Evolutionary conservation across 257 asterid genomes (phyloP), one percentile per base, ranked within the genome.

Genomic region (Lantana camara): DNA sequence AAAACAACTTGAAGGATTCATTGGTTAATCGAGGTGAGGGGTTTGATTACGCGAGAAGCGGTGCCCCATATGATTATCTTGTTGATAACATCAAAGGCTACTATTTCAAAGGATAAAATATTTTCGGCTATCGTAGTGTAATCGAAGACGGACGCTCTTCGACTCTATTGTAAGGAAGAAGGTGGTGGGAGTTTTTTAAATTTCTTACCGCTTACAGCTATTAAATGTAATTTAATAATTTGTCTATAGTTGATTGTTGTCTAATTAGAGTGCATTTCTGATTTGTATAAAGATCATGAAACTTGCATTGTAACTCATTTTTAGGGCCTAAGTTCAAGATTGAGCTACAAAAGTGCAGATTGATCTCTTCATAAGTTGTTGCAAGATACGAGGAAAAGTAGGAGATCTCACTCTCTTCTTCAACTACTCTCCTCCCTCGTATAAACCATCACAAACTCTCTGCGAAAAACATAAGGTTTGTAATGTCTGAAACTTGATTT

Each of bases 21-120:
- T 9, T 60, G 24, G 45, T 60, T 1, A 66, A 52, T 46, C 63
- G 66, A 1, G 60, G 64, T 50, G 91, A 78, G 52, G 86, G 72
- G 72, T 49, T 81, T 59, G 78, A 77, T 57, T 75, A 68, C 60
- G 70, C 53, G 38, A 60, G 73, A 16, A 77, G 73, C 27, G 69
- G 73, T 34, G 69, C 57, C 15, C 69, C 83, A 4, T 71, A 63
- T 53, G 90, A 77, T 42, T 88, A 83, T 77, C 87, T 85, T 16
- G 81, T 75, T 8, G 92, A 83, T 62, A 57, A 86, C 59, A 42
- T 70, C 60, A 78, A 66, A 44, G 85, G 84, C 49, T 89, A 83
- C 83, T 86, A 76, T 70, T 42, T 73, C 64, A 59, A 81, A n/a
- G 77, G 78, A 47, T 73, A 60, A 67, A 44, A 17, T 13, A 8